Evolutionary conservation across 768 basidiomycete species (phyloP), one percentile per base, ranked within the genome.

Genomic region (Asterophora lycoperdoides): DNA sequence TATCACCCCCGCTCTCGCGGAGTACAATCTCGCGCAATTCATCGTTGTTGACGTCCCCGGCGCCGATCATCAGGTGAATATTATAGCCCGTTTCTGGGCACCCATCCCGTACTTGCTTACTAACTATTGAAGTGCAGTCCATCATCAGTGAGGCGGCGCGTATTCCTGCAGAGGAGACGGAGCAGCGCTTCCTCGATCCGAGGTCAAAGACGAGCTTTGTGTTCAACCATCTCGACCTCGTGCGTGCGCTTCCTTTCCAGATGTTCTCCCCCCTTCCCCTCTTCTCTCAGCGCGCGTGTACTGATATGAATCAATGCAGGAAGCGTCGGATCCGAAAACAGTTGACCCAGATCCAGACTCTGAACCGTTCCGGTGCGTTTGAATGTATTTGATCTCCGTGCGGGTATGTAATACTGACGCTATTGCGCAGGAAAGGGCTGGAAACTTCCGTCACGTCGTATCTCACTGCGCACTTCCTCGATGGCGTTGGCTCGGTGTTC

Each of bases 1-100:
- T 2, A 32, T 32, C 30, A 9, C 13, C 30, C 30, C 30, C 30
- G 30, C 30, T 3, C 30, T 32, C 8, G 13, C 30, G 3, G 30
- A 89, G 51, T 97, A 97, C 68, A 95, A 97, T 61, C 71, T 89
- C 47, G 80, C 81, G 32, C 95, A 99, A 63, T 88, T 93, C 64
- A 86, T 84, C 23, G 81, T 86, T 18, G 89, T 89, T 19, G 89
- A 93, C 53, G 84, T 93, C n/a, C 86, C 86, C 4, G 85, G 78
- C 13, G 70, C 77, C 29, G 71, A 78, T 28, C 84, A 95, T 68
- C 84, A 87, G 72, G 94, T 90, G 63, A 46, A 77, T 66, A 37
- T 8, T 47, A 37, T 43, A 33, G 17, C 38, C 46, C 17, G 49
- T 18, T 15, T 29, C n/a, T 41, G 13, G 34, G 19, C 38, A 9